Percentiles rank a stretch among this genome's conserved stretches.
phyloP scores from a whole-genome alignment of 1,284 basidiomycete species.

The Pseudomicrostroma phylloplanum region DNA sequence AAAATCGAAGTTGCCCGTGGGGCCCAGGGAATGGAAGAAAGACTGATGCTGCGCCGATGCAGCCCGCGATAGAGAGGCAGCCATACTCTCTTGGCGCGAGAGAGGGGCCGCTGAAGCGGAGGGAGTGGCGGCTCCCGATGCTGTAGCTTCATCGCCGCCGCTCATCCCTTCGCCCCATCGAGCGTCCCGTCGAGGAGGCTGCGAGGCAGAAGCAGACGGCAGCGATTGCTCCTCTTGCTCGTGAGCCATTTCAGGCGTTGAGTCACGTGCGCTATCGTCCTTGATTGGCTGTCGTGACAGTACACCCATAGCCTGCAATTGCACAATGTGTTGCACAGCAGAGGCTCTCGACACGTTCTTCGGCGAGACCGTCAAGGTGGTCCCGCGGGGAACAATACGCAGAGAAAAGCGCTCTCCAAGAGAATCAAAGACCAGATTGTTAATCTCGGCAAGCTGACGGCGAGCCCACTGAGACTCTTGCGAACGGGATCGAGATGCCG shows the following conservation, averaged over 20 bases:
- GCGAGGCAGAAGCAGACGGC: not conserved
- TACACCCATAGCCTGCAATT: slow-evolving; percentile 23
- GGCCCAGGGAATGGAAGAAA: not conserved
- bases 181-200: not conserved
- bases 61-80: slow-evolving; percentile 8
- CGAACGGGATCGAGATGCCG: slow-evolving; percentile 23
- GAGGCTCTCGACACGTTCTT: slow-evolving; percentile 74
- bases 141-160: not conserved
- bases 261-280: not conserved
- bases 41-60: not conserved
- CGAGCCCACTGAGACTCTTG: slow-evolving; percentile 69
- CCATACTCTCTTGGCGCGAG: not conserved
- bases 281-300: slow-evolving; percentile 8
- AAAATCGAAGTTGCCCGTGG: slow-evolving; percentile 40
- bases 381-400: slow-evolving; percentile 38
- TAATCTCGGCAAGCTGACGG: slow-evolving; percentile 77
- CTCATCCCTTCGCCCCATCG: not conserved
- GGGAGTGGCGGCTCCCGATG: not conserved
- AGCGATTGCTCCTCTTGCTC: not conserved
- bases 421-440: slow-evolving; percentile 67
- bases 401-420: slow-evolving; percentile 44
- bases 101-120: not conserved
- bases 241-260: not conserved
- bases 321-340: slow-evolving; percentile 58
- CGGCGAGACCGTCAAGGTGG: slow-evolving; percentile 66